Evolutionary conservation across 495 filamentous ascomycete genomes (phyloP), one percentile per base, ranked within the genome.

Genomic region (Ramalina intermedia): DNA sequence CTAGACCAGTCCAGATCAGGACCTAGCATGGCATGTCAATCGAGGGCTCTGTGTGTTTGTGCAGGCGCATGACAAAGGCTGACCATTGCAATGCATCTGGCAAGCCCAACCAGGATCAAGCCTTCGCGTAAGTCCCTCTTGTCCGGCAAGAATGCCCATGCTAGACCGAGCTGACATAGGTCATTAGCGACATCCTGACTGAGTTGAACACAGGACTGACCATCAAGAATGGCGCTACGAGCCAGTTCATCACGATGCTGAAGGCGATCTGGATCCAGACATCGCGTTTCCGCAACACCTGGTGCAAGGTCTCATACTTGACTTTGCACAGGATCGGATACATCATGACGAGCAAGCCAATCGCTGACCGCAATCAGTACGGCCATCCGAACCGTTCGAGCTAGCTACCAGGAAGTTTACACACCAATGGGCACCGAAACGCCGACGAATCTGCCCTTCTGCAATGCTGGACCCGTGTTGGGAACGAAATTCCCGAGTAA

Each of bases 311-410:
- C 62, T 94, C 89, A 63, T 76, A 93, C 33, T 78, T 76, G n/a
- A 95, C 81, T 63, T 94, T 95, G 75, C 88, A 91, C 18, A 94
- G 69, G 52, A 93, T 93, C 0, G 88, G 88, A 57, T 93, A 94
- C 87, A 94, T 94, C 86, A 94, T 94, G 24, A 91, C 76, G 7
- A 94, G 72, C 17, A 94, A 69, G 12, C 88, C 87, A 51, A 90
- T 64, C 0, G 86, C 85, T 85, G n/a, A 20, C 41, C 37, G 43
- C 12, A 39, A 47, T 17, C 29, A 33, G 42, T 16, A 44, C 42
- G 13, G 18, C 13, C 43, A 42, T 20, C 47, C 8, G 29, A n/a
- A 42, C 24, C 23, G 23, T n/a, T 40, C 13, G 40, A 14, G 17
- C 14, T 13, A 18, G 17, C 14, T 13, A 20, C 26, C 42, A 3